Evolutionary conservation across 352 stramenopile species (phyloP), one percentile per base, ranked within the genome.

Genomic region (Thraustotheca clavata): DNA sequence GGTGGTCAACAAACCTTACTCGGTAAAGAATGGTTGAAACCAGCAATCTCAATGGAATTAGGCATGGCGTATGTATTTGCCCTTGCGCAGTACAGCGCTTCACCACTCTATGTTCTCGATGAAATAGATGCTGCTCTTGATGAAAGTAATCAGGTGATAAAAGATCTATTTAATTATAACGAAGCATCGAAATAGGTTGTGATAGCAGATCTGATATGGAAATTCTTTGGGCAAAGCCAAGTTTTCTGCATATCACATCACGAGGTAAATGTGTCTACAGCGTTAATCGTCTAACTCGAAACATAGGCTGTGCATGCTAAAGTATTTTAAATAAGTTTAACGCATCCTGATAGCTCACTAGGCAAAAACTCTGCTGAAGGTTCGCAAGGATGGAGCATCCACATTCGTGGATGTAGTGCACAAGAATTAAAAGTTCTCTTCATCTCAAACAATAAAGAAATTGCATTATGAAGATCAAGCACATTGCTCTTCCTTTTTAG

Each of bases 171-270:
- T 14, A 16, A 31, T 32, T 29, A 33, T 52, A 38, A 52, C 31
- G 8, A 18, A 22, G 6, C 22, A 3, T 69, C 0, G 59, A 16
- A 11, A 16, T 39, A 76, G 73, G 54, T 59, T 20, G 33, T 67
- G n/a, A 69, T 75, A 4, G 73, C 67, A 11, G 40, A 72, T 18
- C 33, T 75, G n/a, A 61, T 74, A 32, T 26, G 67, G 1, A 27
- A 69, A 24, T 34, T 72, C 33, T 79, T 79, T 71, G 36, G 36
- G 12, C 54, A 59, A 6, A 76, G 67, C 48, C 73, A 80, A 73
- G 73, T 76, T 3, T 74, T 80, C 33, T 76, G 73, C 69, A 75
- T 77, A 35, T 77, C 71, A 1, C 71, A 80, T n/a, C 73, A 77
- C 38, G 59, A 74, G 52, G 71, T 75, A 32, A 22, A n/a, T n/a